phyloP scores from a whole-genome alignment of 257 asterid genomes.

The Coffea eugenioides region DNA sequence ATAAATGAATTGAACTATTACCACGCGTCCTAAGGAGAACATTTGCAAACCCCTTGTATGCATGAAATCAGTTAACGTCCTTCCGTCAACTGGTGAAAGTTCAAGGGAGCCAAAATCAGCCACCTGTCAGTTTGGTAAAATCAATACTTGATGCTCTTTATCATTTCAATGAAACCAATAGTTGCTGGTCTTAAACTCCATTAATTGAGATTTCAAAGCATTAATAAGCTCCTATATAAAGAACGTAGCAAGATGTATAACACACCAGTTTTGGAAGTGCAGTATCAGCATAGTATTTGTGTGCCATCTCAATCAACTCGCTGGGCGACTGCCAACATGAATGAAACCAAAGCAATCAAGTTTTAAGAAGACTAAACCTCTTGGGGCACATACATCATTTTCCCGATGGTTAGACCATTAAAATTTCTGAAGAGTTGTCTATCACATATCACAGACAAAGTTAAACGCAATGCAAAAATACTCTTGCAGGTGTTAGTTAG shows the following conservation, averaged over 20 bases:
- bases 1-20: conserved; percentile 25
- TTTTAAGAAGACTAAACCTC: conserved; percentile 15
- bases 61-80: conserved; percentile 84
- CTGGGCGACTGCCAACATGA: conserved; percentile 57
- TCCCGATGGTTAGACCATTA: not conserved
- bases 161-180: too few relatives aligned
- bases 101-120: conserved; percentile 88
- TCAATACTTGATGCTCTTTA: conserved; percentile 17
- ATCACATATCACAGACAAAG: conserved; percentile 10
- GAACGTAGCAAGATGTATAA: not conserved
- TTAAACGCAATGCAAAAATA: conserved; percentile 3
- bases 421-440: not conserved
- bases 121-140: conserved; percentile 41
- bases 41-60: conserved; percentile 82
- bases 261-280: conserved; percentile 77
- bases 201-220: not conserved
- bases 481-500: conserved; percentile 13
- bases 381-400: conserved; percentile 13
- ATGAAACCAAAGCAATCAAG: conserved; percentile 27
- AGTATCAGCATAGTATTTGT: conserved; percentile 61
- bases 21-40: conserved; percentile 79
- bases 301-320: conserved; percentile 77
- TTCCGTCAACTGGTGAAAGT: conserved; percentile 85
- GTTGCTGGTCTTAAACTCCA: not conserved
- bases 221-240: too few relatives aligned